A percentile compares a stretch with the other conserved stretches of the same genome.
Conservation (phyloP, 164 flowering plant species). For the Chimonanthus salicifolius region DNA sequence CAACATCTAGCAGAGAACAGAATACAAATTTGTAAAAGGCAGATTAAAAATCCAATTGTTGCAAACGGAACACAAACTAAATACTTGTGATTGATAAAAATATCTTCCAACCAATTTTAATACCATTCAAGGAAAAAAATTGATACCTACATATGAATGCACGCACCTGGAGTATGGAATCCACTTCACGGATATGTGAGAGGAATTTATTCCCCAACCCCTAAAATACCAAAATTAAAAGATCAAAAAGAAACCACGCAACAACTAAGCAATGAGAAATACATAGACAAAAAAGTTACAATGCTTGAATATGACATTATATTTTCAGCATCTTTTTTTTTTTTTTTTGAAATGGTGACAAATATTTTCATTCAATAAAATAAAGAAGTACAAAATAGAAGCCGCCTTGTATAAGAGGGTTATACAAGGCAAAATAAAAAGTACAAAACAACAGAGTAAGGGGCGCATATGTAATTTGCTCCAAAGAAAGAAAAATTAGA, state of each 20-base stretch:
- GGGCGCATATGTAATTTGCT: no score
- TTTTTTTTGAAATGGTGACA: no score
- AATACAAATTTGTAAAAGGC: neutral
- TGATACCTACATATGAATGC: neutral
- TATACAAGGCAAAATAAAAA: neutral
- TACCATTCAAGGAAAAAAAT: neutral
- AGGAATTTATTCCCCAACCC: conserved; percentile 86
- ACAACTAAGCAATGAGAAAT: neutral
- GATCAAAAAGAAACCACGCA: neutral
- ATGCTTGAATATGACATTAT: neutral
- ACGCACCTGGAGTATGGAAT: conserved; percentile 88
- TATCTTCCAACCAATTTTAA: no score
- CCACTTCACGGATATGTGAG: conserved; percentile 90
- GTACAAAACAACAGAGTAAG: neutral
- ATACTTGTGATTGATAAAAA: no score
- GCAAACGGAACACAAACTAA: neutral
- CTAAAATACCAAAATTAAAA: conserved; percentile 25
- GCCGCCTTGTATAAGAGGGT: no score
- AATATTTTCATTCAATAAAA: no score
- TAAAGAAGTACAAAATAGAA: no score
- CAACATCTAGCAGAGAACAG: neutral
- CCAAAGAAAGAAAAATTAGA: no score
- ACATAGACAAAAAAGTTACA: neutral
- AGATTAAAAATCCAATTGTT: neutral
- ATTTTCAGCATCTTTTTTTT: neutral